Conservation (phyloP, 202 grass and related monocot species). For the Cymbopogon flexuosus region DNA sequence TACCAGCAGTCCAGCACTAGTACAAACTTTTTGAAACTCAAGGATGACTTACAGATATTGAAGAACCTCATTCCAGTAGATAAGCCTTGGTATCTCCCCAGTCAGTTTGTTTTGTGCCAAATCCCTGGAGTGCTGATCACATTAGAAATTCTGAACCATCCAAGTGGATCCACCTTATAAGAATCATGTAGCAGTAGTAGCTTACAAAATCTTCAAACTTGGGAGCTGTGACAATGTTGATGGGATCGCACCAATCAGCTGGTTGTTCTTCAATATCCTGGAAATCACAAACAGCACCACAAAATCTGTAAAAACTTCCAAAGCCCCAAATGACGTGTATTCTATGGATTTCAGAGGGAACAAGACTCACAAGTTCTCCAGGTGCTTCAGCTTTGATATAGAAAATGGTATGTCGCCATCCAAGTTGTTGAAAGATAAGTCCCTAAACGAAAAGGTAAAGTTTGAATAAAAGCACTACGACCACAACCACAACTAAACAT, state of each 20-base stretch:
- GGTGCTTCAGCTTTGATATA: conserved; percentile 75
- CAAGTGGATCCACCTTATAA: neutral
- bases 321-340: neutral
- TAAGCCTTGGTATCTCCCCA: conserved; percentile 89
- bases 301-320: neutral
- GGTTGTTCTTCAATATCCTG: conserved; percentile 95
- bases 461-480: neutral
- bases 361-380: conserved; percentile 64
- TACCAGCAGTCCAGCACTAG: conserved; percentile 16
- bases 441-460: conserved; percentile 39
- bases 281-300: neutral
- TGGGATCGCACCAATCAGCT: conserved; percentile 69
- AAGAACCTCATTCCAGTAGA: conserved; percentile 99
- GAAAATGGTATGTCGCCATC: conserved; percentile 95
- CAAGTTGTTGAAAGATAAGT: conserved; percentile 88
- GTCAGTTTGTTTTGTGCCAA: conserved; percentile 86
- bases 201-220: conserved; percentile 90
- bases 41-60: conserved; percentile 76
- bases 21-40: neutral
- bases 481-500: neutral
- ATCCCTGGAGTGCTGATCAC: conserved; percentile 44
- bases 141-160: neutral
- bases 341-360: neutral
- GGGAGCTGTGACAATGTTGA: conserved; percentile 91
- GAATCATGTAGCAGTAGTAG: neutral